Evolutionary conservation across 2,329 filamentous ascomycete species (phyloP), one percentile per base, ranked within the genome.

Genomic region (Ophiostoma australiae): DNA sequence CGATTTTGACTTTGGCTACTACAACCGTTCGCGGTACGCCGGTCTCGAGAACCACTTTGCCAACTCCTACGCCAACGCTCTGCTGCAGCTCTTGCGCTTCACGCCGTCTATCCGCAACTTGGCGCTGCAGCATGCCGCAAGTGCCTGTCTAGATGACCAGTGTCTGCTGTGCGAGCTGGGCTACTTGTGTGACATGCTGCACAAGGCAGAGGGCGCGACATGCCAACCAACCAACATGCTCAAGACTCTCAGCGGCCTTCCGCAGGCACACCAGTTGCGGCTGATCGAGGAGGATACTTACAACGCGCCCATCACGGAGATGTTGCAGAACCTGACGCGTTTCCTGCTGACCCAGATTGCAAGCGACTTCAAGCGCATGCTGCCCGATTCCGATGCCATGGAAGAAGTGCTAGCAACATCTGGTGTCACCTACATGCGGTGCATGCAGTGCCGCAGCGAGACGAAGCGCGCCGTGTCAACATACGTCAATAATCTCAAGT

Each of bases 1-100:
- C 77, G 96, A 99, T 79, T 99, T 99, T 79, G 95, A 99, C 79
- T 99, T 99, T 80, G 91, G 91, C 52, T 98, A 92, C 79, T 99
- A 96, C 84, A 99, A 99, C 80, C 93, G 92, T 78, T 98, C 96
- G 1, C 85, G 83, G 33, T 97, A 93, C 77, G 97, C 95, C 11
- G 95, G 95, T 0, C 83, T 99, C 55, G 94, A 99, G 79, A 99
- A 92, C 66, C 94, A 99, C 78, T 97, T 99, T 73, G 88, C 93
- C 61, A 98, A 99, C 78, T 97, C 94, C 1, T 99, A 98, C 77
- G 92, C 94, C 70, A 99, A 99, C 76, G 87, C 95, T 0, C 85
- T 99, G 4, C 83, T 99, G 44, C 95, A 99, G 78, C 85, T 99
- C 1, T 89, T 97, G 80, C 91, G 94, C 74, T 98, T 97, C 77